Evolutionary conservation across 2,329 filamentous ascomycete species (phyloP).

Genomic region (Periconia macrospinosa): DNA sequence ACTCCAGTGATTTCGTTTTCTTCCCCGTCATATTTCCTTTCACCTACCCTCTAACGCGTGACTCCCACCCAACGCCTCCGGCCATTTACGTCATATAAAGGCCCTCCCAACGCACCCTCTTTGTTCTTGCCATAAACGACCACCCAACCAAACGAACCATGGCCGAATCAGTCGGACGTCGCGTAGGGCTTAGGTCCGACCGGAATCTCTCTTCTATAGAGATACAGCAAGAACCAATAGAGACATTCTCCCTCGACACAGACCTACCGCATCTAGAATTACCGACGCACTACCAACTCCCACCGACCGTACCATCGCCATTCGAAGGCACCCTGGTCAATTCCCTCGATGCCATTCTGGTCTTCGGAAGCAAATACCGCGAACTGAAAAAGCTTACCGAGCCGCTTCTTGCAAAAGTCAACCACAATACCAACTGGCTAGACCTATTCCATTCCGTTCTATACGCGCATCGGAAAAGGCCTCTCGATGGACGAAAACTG

Average conservation of each 20-base stretch:
- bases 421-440: slow-evolving; percentile 16
- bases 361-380: slow-evolving; percentile 5
- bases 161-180: too few species aligned
- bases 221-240: too few species aligned
- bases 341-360: slow-evolving; percentile 24
- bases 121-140: too few species aligned
- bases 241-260: neutral
- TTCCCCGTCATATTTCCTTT: too few species aligned
- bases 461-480: neutral
- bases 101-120: too few species aligned
- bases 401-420: slow-evolving; percentile 8
- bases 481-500: slow-evolving; percentile 1
- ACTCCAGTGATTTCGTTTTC: too few species aligned
- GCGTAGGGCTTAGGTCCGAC: neutral
- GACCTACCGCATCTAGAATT: neutral
- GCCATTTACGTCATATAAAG: too few species aligned
- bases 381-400: slow-evolving; percentile 3
- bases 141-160: too few species aligned
- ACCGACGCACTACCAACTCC: neutral
- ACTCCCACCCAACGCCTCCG: too few species aligned
- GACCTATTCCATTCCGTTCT: slow-evolving; percentile 5
- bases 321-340: slow-evolving; percentile 25
- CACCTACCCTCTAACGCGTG: too few species aligned
- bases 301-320: slow-evolving; percentile 17
- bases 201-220: too few species aligned